Percentiles rank a stretch among this genome's conserved stretches.
Conservation (phyloP, 768 basidiomycete species). For the Rhodotorula paludigena region DNA sequence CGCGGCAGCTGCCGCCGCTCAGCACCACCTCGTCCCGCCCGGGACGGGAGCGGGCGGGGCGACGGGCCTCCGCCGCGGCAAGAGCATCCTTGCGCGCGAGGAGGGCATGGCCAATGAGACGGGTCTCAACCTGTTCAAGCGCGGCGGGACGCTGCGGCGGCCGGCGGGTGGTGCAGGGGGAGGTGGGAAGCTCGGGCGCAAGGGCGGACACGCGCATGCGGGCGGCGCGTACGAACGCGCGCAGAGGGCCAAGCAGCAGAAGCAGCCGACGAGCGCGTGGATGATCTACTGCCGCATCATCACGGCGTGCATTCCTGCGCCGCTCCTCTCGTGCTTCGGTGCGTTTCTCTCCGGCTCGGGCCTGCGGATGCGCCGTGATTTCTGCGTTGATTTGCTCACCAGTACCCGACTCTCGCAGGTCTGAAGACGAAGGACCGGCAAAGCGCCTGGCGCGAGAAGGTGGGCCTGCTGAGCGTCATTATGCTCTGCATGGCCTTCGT, state of each 20-base stretch:
- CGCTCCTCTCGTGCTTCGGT: constrained; percentile 74
- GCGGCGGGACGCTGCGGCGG: constrained; percentile 71
- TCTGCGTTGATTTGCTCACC: not conserved
- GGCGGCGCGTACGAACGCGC: constrained; percentile 34
- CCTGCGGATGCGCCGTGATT: not conserved
- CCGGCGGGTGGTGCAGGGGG: constrained; percentile 46
- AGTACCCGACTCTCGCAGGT: constrained; percentile 52
- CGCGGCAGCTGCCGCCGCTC: not conserved
- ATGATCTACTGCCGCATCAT: constrained; percentile 87
- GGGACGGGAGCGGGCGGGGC: constrained; percentile 41
- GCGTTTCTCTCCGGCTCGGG: constrained; percentile 45
- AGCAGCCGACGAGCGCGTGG: constrained; percentile 89
- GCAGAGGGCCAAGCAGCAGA: constrained; percentile 60
- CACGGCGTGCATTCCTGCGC: constrained; percentile 75
- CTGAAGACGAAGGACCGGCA: constrained; percentile 86
- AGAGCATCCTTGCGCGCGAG: constrained; percentile 82
- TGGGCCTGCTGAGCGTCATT: constrained; percentile 81
- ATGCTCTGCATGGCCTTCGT: constrained; percentile 80
- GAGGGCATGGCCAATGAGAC: constrained; percentile 79
- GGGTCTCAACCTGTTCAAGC: constrained; percentile 84
- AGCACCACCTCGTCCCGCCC: constrained; percentile 2
- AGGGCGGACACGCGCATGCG: constrained; percentile 50
- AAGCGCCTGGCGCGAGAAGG: constrained; percentile 97
- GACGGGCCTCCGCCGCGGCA: constrained; percentile 66
- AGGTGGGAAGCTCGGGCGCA: constrained; percentile 28